These are phyloP conservation scores for Pyrus communis DNA, from an alignment of 306 rosid genomes.

Conservation along the genomic window DNA sequence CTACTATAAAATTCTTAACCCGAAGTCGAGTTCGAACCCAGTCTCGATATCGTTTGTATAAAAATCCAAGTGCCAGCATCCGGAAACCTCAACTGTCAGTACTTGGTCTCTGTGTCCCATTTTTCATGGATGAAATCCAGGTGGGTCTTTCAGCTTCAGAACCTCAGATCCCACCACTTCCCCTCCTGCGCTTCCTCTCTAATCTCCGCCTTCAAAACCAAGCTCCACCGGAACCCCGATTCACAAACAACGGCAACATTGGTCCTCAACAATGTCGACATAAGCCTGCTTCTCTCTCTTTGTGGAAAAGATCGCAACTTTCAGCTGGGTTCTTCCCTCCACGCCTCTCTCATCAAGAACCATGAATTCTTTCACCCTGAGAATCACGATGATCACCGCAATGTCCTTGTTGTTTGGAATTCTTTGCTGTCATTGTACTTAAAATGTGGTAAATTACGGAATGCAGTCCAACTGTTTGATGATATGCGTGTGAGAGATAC, in stretches of 20 bases:
- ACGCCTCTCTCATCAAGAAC: conserved; percentile 57
- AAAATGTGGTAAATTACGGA: conserved; percentile 27
- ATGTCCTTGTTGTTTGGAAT: conserved; percentile 56
- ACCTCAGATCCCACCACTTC: conserved; percentile 19
- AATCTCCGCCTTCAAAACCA: conserved; percentile 21
- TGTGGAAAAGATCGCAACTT: conserved; percentile 51
- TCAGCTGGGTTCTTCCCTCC: conserved; percentile 67
- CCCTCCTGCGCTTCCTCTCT: conserved; percentile 39
- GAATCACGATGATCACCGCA: conserved; percentile 5
- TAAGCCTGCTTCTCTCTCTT: conserved; percentile 39
- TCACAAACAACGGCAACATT: conserved; percentile 25
- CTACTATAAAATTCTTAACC: too few species aligned
- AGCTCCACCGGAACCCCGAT: conserved; percentile 25
- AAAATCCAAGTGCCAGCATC: too few species aligned
- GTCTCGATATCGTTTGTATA: too few species aligned
- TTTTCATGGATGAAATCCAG: conserved; percentile 76
- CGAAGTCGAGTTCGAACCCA: too few species aligned
- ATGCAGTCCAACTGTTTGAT: conserved; percentile 58
- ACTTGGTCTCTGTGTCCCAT: background rate
- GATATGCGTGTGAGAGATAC: conserved; percentile 55
- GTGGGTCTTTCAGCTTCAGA: conserved; percentile 40
- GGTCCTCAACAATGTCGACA: conserved; percentile 42
- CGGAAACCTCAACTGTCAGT: too few species aligned
- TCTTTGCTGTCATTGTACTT: conserved; percentile 57
- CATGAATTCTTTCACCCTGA: conserved; percentile 18